Evolutionary conservation across 2,329 filamentous ascomycete species (phyloP).

Genomic region (Beauveria asiatica): DNA sequence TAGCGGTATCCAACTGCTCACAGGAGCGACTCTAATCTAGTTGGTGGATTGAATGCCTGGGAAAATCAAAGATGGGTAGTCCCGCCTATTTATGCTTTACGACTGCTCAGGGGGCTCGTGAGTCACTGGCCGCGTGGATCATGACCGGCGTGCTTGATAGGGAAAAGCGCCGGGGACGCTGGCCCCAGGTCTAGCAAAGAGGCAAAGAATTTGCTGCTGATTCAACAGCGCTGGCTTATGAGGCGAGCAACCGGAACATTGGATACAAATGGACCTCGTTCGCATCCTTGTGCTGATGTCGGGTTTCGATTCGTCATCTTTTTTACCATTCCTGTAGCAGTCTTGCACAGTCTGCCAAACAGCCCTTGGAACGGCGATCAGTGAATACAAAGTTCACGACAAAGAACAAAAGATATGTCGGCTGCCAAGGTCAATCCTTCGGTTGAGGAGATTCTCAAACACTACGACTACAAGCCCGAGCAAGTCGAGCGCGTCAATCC

Average conservation of each 20-base stretch:
- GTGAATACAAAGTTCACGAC: neutral
- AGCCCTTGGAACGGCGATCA: neutral
- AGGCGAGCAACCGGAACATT: neutral
- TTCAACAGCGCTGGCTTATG: no score
- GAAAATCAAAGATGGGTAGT: neutral
- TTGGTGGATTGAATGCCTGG: neutral
- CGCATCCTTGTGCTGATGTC: no score
- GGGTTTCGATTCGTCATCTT: neutral
- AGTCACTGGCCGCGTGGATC: conserved; percentile 7
- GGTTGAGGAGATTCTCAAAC: neutral
- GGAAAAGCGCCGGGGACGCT: neutral
- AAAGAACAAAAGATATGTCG: neutral
- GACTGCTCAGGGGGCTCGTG: neutral
- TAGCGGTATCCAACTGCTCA: no score
- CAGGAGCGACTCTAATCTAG: no score
- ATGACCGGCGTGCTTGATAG: conserved; percentile 3
- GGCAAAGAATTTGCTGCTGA: neutral
- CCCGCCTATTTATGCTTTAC: conserved; percentile 12
- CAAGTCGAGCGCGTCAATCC: conserved; percentile 9
- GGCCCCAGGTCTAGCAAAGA: neutral
- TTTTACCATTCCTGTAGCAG: no score
- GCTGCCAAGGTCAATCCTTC: neutral
- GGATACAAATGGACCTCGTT: neutral
- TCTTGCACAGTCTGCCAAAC: no score
- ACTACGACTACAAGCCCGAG: conserved; percentile 8